These are phyloP conservation scores for Cucurbita maxima DNA, from an alignment of 306 rosid genomes.

Conservation along the genomic window DNA sequence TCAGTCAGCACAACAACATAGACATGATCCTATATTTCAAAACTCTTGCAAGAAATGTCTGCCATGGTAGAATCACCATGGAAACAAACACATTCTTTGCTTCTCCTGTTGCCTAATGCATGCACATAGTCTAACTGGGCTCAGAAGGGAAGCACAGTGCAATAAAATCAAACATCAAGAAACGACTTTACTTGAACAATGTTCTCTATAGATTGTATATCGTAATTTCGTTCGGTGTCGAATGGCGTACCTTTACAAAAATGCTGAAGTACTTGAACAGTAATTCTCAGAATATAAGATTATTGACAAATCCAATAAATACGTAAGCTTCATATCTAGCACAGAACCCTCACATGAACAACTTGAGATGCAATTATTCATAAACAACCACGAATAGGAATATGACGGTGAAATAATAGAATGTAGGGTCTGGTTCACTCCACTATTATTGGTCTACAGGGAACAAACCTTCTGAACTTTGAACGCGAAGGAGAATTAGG, in stretches of 20 bases:
- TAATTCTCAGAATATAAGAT: not conserved
- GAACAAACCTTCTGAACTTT: slow-evolving; percentile 15
- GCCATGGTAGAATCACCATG: not conserved
- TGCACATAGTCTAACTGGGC: too few species aligned
- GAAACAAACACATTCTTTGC: too few species aligned
- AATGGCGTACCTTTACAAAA: not conserved
- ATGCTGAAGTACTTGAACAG: not conserved
- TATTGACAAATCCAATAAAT: slow-evolving; percentile 2
- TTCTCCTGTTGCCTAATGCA: too few species aligned
- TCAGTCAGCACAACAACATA: not conserved
- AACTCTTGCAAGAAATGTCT: not conserved
- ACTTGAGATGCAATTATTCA: slow-evolving; percentile 4
- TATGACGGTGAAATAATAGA: not conserved
- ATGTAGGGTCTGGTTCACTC: slow-evolving; percentile 21
- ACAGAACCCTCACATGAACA: slow-evolving; percentile 1
- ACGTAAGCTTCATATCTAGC: not conserved
- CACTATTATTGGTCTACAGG: slow-evolving; percentile 30
- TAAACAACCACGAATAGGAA: not conserved
- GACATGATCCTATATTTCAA: too few species aligned
- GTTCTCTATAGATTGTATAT: not conserved
- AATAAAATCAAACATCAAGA: not conserved
- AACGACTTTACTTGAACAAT: not conserved
- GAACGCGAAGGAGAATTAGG: slow-evolving; percentile 11
- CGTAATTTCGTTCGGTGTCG: not conserved
- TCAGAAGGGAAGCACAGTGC: not conserved